phyloP scores from a whole-genome alignment of 2,329 filamentous ascomycete species.

The Aureobasidium lini region DNA sequence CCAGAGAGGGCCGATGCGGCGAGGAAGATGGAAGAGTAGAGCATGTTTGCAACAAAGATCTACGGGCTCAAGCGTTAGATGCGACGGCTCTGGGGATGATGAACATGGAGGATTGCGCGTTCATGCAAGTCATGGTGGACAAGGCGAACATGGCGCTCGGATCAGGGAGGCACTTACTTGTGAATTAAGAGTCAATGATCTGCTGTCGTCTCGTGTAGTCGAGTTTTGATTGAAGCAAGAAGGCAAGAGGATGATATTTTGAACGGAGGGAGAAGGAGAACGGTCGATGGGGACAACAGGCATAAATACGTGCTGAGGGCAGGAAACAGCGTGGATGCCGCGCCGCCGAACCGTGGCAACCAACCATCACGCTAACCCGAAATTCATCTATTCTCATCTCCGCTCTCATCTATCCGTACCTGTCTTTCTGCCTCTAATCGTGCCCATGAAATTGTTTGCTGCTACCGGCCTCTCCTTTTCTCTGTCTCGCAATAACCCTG shows the following conservation, averaged over 20 bases:
- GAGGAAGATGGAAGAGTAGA: conserved; percentile 40
- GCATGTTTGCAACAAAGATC: conserved; percentile 32
- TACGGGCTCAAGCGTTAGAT: conserved; percentile 13
- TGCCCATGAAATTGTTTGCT: conserved; percentile 1
- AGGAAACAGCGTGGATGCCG: conserved; percentile 8
- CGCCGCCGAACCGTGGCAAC: conserved; percentile 5
- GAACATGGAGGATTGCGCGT: conserved; percentile 6
- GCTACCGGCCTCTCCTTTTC: background rate
- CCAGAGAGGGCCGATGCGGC: conserved; percentile 40
- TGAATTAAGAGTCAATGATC: conserved; percentile 9
- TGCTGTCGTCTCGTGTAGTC: background rate
- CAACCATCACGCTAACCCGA: background rate
- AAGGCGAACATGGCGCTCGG: background rate
- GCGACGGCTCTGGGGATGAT: background rate
- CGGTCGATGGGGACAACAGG: background rate
- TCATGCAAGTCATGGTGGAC: background rate
- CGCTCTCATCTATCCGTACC: conserved; percentile 1
- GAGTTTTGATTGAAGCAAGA: background rate
- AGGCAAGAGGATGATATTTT: background rate
- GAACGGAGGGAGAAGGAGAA: background rate
- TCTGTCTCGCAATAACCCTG: background rate
- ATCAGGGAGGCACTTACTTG: background rate
- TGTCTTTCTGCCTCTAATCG: background rate
- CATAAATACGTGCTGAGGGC: conserved; percentile 4
- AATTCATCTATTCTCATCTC: conserved; percentile 11